Evolutionary conservation across 257 asterid species (phyloP).

Genomic region (Echites panduratus): DNA sequence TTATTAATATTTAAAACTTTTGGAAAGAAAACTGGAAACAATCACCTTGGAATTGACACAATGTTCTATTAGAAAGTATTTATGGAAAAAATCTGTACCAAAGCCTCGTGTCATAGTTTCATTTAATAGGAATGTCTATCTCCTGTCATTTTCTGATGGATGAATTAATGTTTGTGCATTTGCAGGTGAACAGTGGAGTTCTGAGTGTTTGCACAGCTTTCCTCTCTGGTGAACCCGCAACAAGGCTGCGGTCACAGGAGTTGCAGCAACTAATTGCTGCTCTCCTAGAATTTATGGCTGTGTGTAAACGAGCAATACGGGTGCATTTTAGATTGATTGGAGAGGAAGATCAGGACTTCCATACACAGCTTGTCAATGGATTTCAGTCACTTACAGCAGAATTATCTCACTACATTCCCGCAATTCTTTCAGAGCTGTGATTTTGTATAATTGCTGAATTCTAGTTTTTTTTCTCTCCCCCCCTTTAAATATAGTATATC

Average conservation of each 20-base stretch:
- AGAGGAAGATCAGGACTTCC: constrained; percentile 96
- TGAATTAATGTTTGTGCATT: background rate
- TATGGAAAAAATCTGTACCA: too few relatives aligned
- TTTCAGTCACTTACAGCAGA: constrained; percentile 99
- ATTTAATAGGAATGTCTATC: background rate
- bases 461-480: background rate
- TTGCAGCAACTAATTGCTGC: constrained; percentile 96
- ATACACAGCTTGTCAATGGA: constrained; percentile 96
- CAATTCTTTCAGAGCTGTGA: constrained; percentile 96
- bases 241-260: constrained; percentile 96
- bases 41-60: background rate
- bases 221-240: constrained; percentile 99
- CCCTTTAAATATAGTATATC: constrained; percentile 11
- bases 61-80: background rate
- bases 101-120: background rate
- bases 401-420: constrained; percentile 96
- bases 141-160: background rate
- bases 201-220: constrained; percentile 97
- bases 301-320: constrained; percentile 94
- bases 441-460: constrained; percentile 1
- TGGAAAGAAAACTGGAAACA: background rate
- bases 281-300: constrained; percentile 96
- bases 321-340: constrained; percentile 93
- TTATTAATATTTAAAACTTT: background rate
- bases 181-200: constrained; percentile 97